Conservation (phyloP, 495 filamentous ascomycete genomes). For the Penicillium nucicola region DNA sequence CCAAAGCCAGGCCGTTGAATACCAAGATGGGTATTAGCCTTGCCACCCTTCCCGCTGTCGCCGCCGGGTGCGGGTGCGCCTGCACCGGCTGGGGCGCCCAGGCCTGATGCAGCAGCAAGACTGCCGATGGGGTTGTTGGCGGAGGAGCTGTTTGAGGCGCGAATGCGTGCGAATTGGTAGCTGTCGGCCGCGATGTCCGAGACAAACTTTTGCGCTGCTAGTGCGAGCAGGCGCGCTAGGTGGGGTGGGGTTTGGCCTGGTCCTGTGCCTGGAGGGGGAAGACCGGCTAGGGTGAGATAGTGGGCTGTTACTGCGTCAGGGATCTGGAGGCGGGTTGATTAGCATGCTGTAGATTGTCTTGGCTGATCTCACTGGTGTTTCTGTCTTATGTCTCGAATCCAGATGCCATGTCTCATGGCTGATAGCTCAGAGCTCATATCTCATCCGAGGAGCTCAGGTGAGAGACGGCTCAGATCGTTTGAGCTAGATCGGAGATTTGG, state of each 20-base stretch:
- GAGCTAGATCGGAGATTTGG: no score
- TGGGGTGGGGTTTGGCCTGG: constrained; percentile 81
- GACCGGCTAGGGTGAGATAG: constrained; percentile 93
- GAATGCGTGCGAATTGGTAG: constrained; percentile 94
- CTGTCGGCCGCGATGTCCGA: constrained; percentile 96
- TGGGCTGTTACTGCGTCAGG: constrained; percentile 97
- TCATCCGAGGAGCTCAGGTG: no score
- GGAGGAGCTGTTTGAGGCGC: constrained; percentile 80
- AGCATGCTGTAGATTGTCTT: constrained; percentile 9
- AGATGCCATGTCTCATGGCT: background rate
- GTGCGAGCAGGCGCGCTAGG: constrained; percentile 86
- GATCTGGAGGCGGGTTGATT: constrained; percentile 57
- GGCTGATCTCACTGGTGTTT: background rate
- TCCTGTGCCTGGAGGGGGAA: constrained; percentile 78
- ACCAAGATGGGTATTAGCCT: constrained; percentile 65
- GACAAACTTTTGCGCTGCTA: constrained; percentile 97
- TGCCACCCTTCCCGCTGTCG: constrained; percentile 59
- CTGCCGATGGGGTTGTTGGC: constrained; percentile 85
- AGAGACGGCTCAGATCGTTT: no score
- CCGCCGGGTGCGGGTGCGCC: constrained; percentile 47
- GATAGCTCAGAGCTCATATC: background rate
- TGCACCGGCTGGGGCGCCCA: constrained; percentile 57
- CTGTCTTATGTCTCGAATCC: background rate
- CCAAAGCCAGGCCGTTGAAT: constrained; percentile 90
- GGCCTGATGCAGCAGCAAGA: constrained; percentile 72